A percentile compares a stretch with the other conserved stretches of the same genome.
Conservation (phyloP, 495 filamentous ascomycete genomes). For the Physcia stellaris region DNA sequence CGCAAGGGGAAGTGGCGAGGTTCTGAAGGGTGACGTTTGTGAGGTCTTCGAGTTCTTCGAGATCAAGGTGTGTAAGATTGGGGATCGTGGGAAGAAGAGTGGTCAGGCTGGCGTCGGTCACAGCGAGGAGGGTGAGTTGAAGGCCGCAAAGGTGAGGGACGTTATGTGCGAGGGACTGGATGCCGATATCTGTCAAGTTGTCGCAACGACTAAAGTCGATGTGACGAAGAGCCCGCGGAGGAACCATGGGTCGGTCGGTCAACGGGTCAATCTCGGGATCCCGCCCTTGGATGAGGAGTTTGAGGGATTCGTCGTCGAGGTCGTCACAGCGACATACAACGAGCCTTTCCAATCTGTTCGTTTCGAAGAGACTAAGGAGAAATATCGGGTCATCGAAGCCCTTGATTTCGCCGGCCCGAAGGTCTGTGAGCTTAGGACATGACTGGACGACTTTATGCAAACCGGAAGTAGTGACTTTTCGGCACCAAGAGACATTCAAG, state of each 20-base stretch:
- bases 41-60: constrained; percentile 71
- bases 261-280: constrained; percentile 66
- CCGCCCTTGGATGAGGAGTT: constrained; percentile 56
- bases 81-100: constrained; percentile 63
- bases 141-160: constrained; percentile 73
- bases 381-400: constrained; percentile 64
- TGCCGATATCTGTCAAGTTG: constrained; percentile 52
- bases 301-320: constrained; percentile 57
- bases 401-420: constrained; percentile 68
- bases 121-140: constrained; percentile 50
- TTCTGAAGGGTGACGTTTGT: constrained; percentile 60
- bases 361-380: constrained; percentile 55
- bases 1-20: constrained; percentile 63
- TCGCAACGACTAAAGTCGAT: constrained; percentile 73
- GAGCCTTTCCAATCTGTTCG: constrained; percentile 69
- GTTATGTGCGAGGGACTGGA: constrained; percentile 53
- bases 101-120: constrained; percentile 62
- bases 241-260: constrained; percentile 59
- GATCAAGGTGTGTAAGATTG: constrained; percentile 68
- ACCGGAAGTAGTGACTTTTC: constrained; percentile 70
- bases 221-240: constrained; percentile 67
- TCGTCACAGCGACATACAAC: constrained; percentile 64
- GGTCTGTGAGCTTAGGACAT: constrained; percentile 61
- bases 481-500: constrained; percentile 88
- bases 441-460: constrained; percentile 55